These are phyloP conservation scores for Guadua angustifolia DNA, from an alignment of 176 grass and related monocot species.

Conservation along the genomic window DNA sequence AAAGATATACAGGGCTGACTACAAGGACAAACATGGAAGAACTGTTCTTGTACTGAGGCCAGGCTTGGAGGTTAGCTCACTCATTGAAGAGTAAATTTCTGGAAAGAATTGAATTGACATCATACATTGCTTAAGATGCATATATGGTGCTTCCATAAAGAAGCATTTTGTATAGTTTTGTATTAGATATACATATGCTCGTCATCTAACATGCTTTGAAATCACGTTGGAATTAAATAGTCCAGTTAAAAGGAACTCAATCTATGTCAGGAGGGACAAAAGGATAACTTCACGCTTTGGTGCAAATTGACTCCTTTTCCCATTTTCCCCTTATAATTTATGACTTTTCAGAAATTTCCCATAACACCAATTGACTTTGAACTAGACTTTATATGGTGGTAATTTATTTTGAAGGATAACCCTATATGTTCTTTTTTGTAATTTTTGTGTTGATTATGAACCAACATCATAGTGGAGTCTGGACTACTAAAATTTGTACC, in stretches of 20 bases:
- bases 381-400: background rate
- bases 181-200: slow-evolving; percentile 13
- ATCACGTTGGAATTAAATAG: slow-evolving; percentile 1
- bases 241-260: background rate
- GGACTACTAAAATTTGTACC: background rate
- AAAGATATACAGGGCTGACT: slow-evolving; percentile 82
- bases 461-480: background rate
- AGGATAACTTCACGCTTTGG: background rate
- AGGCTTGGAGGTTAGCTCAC: slow-evolving; percentile 66
- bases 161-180: slow-evolving; percentile 4
- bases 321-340: background rate
- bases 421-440: background rate
- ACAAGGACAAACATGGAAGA: slow-evolving; percentile 77
- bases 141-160: background rate
- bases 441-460: slow-evolving; percentile 9
- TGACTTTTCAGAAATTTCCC: background rate
- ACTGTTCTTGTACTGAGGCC: slow-evolving; percentile 83
- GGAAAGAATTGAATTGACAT: slow-evolving; percentile 15
- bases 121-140: slow-evolving; percentile 8
- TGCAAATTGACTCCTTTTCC: background rate
- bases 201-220: background rate
- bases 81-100: background rate
- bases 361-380: background rate
- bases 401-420: slow-evolving; percentile 3
- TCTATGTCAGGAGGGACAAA: slow-evolving; percentile 8